Base-by-base conservation (phyloP, 83 land plant genomes). In the Thuja plicata region DNA sequence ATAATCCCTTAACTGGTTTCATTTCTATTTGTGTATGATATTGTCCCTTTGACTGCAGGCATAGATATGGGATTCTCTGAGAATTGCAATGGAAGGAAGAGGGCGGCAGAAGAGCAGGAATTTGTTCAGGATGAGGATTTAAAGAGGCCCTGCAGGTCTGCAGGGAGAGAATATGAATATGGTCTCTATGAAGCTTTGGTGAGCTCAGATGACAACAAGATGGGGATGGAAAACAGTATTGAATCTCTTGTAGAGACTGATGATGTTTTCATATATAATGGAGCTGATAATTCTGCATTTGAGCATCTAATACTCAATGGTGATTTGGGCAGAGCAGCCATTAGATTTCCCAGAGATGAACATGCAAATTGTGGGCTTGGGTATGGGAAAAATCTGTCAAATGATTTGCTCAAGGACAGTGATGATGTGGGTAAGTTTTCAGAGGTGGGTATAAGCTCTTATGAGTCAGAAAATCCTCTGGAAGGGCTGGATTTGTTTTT, bases 401-500 rank as follows among this genome's bases (percentile, higher is more conserved):
- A 9, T 24, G 85, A 43, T 82, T 82, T 82, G 85, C 60, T 48
- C 35, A 84, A 84, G 57, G 55, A 84, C 1, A 52, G 34, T 48
- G 37, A 84, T 48, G 86, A 84, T 16, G 86, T 48, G 13, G 55
- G 37, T 27, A 77, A 13, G 37, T 77, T 60, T 52, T 52, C 60
- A 15, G 86, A 84, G 35, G 55, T 84, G 52, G 52, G 52, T 30
- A 24, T 48, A 11, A 50, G 57, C 27, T 84, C 57, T 50, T 84
- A 84, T 30, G 86, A 84, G 54, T 34, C 30, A 27, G 86, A 52
- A 38, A 84, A 52, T 37, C 85, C 85, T n/a, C 50, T 84, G 35
- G 86, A 84, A 60, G 86, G 86, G 34, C 19, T 84, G 57, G 86
- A 84, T 84, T 52, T 84, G 57, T 84, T 84, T 52, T 84, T 84